Evolutionary conservation across 306 rosid species (phyloP).

Genomic region (Sophora flavescens): DNA sequence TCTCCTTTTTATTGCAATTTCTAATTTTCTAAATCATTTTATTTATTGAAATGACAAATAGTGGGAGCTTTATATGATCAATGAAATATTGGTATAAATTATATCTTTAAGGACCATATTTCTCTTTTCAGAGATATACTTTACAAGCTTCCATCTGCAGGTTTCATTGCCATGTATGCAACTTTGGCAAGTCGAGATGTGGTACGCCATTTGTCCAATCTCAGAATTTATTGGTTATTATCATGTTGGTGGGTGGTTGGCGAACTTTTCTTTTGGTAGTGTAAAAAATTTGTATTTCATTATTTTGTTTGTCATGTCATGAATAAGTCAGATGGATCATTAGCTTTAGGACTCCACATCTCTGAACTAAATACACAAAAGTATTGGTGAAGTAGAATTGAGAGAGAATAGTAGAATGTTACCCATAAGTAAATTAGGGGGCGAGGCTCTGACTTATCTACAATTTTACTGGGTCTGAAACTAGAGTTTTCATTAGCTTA

Average conservation of each 20-base stretch:
- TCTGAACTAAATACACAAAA: neutral
- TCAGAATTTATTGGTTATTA: conserved; percentile 31
- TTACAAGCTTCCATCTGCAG: conserved; percentile 67
- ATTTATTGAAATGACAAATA: conserved; percentile 36
- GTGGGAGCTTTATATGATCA: conserved; percentile 19
- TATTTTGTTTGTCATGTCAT: neutral
- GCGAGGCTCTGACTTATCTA: neutral
- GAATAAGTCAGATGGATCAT: conserved; percentile 17
- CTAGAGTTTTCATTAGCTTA: neutral
- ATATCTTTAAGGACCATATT: conserved; percentile 46
- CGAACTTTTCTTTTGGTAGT: conserved; percentile 35
- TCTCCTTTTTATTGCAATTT: conserved; percentile 1
- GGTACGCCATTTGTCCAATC: conserved; percentile 63
- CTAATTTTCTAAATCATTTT: conserved; percentile 24
- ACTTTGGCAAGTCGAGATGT: conserved; percentile 98
- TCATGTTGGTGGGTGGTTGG: conserved; percentile 15
- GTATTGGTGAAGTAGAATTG: neutral
- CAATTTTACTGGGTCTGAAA: neutral
- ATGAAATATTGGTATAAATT: conserved; percentile 29
- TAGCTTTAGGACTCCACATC: neutral
- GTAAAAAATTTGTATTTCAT: conserved; percentile 29
- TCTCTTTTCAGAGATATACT: conserved; percentile 46
- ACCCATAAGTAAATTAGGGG: neutral
- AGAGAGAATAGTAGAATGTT: neutral
- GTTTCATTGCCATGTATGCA: conserved; percentile 93